Percentiles rank a stretch among this genome's conserved stretches.
Conservation (phyloP, 2,329 filamentous ascomycete species). For the Penicillium hordei region DNA sequence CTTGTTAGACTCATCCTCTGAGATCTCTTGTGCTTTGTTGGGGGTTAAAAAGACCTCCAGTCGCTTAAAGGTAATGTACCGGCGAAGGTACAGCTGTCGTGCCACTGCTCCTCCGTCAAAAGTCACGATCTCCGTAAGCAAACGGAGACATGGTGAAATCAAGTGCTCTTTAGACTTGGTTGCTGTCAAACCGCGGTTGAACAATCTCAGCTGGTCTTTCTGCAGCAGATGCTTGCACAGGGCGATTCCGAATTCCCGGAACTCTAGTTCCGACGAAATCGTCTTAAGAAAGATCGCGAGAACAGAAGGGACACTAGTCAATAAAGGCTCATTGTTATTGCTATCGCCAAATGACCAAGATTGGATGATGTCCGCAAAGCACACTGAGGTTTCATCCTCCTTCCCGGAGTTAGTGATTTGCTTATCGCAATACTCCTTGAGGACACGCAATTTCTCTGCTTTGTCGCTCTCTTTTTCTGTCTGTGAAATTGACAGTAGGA, state of each 20-base stretch:
- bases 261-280: conserved; percentile 70
- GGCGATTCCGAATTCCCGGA: conserved; percentile 71
- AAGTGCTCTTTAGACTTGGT: conserved; percentile 82
- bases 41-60: conserved; percentile 78
- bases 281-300: conserved; percentile 78
- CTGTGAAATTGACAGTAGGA: conserved; percentile 42
- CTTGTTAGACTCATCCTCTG: conserved; percentile 63
- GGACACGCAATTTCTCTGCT: conserved; percentile 42
- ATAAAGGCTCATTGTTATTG: conserved; percentile 74
- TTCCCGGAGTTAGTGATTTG: conserved; percentile 50
- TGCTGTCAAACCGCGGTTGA: conserved; percentile 75
- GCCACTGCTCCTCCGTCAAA: conserved; percentile 84
- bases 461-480: conserved; percentile 38
- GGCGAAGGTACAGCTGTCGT: conserved; percentile 71
- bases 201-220: conserved; percentile 74
- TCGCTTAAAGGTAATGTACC: conserved; percentile 75
- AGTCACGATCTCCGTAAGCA: conserved; percentile 80
- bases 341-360: conserved; percentile 83
- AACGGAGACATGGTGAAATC: conserved; percentile 80
- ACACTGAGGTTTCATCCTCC: conserved; percentile 60
- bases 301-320: conserved; percentile 77
- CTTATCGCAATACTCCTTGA: conserved; percentile 53
- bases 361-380: conserved; percentile 77
- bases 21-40: conserved; percentile 56
- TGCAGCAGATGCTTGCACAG: conserved; percentile 81